These are phyloP conservation scores for Zangia roseola DNA, from an alignment of 768 basidiomycete genomes.

Conservation along the genomic window DNA sequence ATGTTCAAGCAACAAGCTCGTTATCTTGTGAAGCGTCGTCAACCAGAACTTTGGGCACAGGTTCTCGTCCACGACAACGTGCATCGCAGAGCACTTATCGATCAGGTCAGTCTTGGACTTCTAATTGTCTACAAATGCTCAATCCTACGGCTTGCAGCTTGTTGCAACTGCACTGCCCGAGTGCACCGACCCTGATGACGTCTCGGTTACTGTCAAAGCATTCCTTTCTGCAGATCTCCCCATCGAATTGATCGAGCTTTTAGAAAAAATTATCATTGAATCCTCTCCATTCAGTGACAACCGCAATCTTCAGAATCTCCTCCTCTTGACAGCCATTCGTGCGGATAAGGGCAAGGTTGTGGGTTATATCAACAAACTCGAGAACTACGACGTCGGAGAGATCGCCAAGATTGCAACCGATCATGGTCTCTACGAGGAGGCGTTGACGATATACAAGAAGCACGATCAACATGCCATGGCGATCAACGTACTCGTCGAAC, in stretches of 20 bases:
- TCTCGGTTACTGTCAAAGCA: slow-evolving; percentile 97
- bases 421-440: slow-evolving; percentile 93
- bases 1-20: slow-evolving; percentile 99
- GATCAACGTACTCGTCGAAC: slow-evolving; percentile 97
- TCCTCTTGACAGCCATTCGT: slow-evolving; percentile 93
- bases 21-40: slow-evolving; percentile 94
- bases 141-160: slow-evolving; percentile 47
- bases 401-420: slow-evolving; percentile 97
- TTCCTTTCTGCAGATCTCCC: slow-evolving; percentile 97
- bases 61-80: slow-evolving; percentile 88
- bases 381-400: slow-evolving; percentile 91
- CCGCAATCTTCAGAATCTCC: slow-evolving; percentile 90
- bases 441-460: slow-evolving; percentile 97
- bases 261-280: slow-evolving; percentile 99
- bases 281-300: slow-evolving; percentile 98
- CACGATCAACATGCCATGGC: slow-evolving; percentile 93
- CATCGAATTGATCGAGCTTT: slow-evolving; percentile 91
- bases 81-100: slow-evolving; percentile 90
- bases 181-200: slow-evolving; percentile 97
- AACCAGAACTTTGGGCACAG: slow-evolving; percentile 94
- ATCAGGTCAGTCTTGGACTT: slow-evolving; percentile 62
- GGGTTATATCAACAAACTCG: slow-evolving; percentile 94
- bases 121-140: background rate
- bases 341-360: slow-evolving; percentile 99
- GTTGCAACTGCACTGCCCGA: slow-evolving; percentile 95